A percentile compares a stretch with the other conserved stretches of the same genome.
Conservation (phyloP, 1,139 yeast species). For the Scheffersomyces insectosa region DNA sequence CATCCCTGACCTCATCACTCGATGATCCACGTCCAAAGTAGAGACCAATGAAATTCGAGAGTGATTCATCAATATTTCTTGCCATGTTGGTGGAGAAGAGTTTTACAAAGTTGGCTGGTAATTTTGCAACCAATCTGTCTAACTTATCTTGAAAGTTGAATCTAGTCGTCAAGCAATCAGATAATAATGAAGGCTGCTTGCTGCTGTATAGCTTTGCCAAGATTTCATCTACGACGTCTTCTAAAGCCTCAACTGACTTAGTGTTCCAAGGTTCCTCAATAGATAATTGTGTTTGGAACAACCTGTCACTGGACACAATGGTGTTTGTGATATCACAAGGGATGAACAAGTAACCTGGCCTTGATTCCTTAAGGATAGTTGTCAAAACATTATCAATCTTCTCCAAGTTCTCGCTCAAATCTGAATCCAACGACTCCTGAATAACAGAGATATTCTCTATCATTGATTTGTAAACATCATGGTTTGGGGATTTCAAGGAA, state of each 20-base stretch:
- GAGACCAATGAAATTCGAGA: constrained; percentile 60
- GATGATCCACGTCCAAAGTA: constrained; percentile 51
- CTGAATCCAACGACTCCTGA: constrained; percentile 53
- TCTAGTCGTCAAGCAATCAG: constrained; percentile 65
- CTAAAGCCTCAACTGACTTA: constrained; percentile 18
- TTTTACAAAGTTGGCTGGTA: constrained; percentile 28
- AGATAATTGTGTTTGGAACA: constrained; percentile 20
- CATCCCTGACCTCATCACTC: constrained; percentile 19
- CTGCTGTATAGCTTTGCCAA: constrained; percentile 52
- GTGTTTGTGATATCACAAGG: constrained; percentile 68
- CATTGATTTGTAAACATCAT: constrained; percentile 62
- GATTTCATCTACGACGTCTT: constrained; percentile 45
- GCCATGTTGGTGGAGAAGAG: constrained; percentile 41
- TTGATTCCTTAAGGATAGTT: constrained; percentile 54
- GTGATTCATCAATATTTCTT: constrained; percentile 63
- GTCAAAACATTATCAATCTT: constrained; percentile 63
- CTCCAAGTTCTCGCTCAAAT: constrained; percentile 44
- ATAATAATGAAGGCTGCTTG: constrained; percentile 60
- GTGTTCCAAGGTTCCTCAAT: not conserved
- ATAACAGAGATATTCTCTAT: constrained; percentile 60
- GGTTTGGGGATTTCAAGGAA: constrained; percentile 53
- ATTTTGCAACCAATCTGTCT: constrained; percentile 43
- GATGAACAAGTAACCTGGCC: constrained; percentile 79
- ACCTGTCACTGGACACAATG: constrained; percentile 40
- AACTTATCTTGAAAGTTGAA: constrained; percentile 45